Evolutionary conservation across 1,284 basidiomycete genomes (phyloP).

Genomic region (Melampsora larici-populina): DNA sequence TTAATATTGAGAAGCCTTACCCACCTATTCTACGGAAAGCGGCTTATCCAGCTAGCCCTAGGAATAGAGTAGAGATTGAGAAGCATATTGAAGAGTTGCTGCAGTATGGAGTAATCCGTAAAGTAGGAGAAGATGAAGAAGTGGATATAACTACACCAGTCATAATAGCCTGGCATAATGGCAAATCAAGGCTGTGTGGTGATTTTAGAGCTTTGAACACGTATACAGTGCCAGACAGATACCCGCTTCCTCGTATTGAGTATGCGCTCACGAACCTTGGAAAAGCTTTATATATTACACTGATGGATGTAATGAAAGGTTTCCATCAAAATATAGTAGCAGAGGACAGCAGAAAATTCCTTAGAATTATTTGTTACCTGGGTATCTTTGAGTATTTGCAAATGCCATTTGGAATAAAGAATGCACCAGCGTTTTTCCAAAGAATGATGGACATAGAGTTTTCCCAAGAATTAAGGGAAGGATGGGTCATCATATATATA

Average conservation of each 20-base stretch:
- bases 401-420: constrained; percentile 17
- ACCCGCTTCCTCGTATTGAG: too few species aligned
- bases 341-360: too few species aligned
- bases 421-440: constrained; percentile 19
- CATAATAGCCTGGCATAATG: too few species aligned
- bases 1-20: constrained; percentile 14
- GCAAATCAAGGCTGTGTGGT: background rate
- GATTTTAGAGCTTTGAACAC: constrained; percentile 11
- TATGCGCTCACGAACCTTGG: too few species aligned
- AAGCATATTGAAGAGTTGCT: constrained; percentile 4
- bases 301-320: constrained; percentile 13
- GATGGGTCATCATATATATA: too few species aligned
- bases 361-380: too few species aligned
- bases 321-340: too few species aligned
- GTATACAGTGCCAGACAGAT: too few species aligned
- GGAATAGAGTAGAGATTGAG: constrained; percentile 14
- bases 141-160: too few species aligned
- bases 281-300: background rate
- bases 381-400: too few species aligned
- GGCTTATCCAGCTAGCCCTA: constrained; percentile 23
- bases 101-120: background rate
- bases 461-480: constrained; percentile 11
- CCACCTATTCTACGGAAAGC: constrained; percentile 17
- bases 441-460: constrained; percentile 34
- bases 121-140: constrained; percentile 5